These are phyloP conservation scores for Claviceps monticola DNA, from an alignment of 2,329 filamentous ascomycete species.

Conservation along the genomic window DNA sequence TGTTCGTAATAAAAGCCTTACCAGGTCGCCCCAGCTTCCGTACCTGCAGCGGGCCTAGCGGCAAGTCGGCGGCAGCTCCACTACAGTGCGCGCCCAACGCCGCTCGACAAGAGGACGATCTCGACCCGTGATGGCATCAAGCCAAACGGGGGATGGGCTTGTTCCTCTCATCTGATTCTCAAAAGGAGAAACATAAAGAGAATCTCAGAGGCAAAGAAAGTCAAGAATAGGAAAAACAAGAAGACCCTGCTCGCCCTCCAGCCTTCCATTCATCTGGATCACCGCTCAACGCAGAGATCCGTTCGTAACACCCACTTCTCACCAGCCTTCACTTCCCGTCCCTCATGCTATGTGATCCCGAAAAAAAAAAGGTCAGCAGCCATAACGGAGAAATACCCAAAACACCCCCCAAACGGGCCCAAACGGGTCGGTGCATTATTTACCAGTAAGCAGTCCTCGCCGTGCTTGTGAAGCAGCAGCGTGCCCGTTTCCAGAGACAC, in stretches of 20 bases:
- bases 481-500: constrained; percentile 72
- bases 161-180: no score
- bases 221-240: no score
- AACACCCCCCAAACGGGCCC: no score
- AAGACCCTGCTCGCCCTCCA: background rate
- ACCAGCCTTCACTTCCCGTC: constrained; percentile 60
- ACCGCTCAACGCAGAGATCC: constrained; percentile 57
- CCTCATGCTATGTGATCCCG: constrained; percentile 51
- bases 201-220: no score
- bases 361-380: background rate
- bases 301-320: constrained; percentile 89
- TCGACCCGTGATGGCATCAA: no score
- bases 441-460: constrained; percentile 71
- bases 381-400: background rate
- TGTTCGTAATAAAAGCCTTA: no score
- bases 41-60: background rate
- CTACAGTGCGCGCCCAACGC: background rate
- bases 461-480: constrained; percentile 76
- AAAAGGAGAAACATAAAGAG: no score
- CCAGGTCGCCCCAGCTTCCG: background rate
- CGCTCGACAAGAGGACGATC: no score
- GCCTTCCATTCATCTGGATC: constrained; percentile 3
- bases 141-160: no score
- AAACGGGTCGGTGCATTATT: constrained; percentile 1
- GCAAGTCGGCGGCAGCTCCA: background rate